phyloP scores from a whole-genome alignment of 495 filamentous ascomycete genomes.

The Penicillium psychrofluorescens region DNA sequence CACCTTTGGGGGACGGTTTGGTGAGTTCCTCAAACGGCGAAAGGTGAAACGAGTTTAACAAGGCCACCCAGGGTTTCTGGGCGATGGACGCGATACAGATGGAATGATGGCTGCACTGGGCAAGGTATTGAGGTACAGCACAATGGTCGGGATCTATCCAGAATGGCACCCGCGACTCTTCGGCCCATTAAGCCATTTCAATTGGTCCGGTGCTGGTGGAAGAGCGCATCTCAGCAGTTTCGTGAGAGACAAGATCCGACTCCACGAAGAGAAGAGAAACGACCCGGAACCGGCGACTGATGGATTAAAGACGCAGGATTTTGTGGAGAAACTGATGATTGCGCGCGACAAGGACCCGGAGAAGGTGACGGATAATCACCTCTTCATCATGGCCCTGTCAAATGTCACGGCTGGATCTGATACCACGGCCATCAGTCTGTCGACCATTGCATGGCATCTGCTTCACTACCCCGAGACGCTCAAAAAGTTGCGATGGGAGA shows the following conservation, averaged over 20 bases:
- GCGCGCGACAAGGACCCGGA: constrained; percentile 51
- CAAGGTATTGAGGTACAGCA: constrained; percentile 49
- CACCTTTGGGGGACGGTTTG: constrained; percentile 55
- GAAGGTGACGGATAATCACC: constrained; percentile 41
- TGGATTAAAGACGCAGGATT: constrained; percentile 37
- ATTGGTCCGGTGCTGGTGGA: constrained; percentile 33
- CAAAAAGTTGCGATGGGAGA: constrained; percentile 34
- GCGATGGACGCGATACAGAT: constrained; percentile 56
- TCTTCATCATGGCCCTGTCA: constrained; percentile 41
- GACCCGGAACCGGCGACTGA: constrained; percentile 15
- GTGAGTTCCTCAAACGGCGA: constrained; percentile 4
- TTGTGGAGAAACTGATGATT: constrained; percentile 48
- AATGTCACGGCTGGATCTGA: constrained; percentile 52
- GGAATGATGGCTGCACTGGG: constrained; percentile 51
- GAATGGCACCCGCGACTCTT: constrained; percentile 39
- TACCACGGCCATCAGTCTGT: constrained; percentile 46
- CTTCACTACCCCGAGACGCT: constrained; percentile 29
- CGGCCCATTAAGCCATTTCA: constrained; percentile 27
- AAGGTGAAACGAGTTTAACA: no score
- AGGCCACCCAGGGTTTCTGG: constrained; percentile 42
- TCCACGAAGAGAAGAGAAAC: constrained; percentile 13
- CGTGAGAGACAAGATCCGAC: constrained; percentile 33
- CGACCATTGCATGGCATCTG: constrained; percentile 44
- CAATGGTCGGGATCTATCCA: constrained; percentile 41
- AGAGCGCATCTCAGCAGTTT: constrained; percentile 37